A percentile compares a stretch with the other conserved stretches of the same genome.
Conservation (phyloP, 768 basidiomycete genomes). For the Lactifluus echinatus region DNA sequence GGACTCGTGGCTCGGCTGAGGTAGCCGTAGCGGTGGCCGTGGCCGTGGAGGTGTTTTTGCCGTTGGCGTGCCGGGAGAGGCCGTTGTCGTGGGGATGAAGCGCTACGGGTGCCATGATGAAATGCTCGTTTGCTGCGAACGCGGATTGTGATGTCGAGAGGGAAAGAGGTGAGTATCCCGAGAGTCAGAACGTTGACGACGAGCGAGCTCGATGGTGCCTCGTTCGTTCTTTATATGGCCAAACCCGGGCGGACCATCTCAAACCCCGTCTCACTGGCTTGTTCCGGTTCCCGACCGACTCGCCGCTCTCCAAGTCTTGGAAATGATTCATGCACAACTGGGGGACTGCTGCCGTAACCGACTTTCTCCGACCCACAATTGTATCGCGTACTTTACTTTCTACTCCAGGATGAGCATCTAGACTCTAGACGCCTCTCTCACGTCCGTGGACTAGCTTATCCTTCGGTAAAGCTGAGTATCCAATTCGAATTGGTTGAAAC, state of each 20-base stretch:
- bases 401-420: neutral
- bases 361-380: neutral
- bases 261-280: too few relatives aligned
- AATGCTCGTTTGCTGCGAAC: too few relatives aligned
- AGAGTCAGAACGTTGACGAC: neutral
- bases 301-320: neutral
- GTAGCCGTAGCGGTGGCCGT: neutral
- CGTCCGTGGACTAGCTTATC: neutral
- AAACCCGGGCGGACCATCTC: constrained; percentile 6
- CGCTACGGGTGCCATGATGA: constrained; percentile 17
- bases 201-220: too few relatives aligned
- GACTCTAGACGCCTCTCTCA: neutral
- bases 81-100: constrained; percentile 5
- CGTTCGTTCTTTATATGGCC: neutral
- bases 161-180: neutral
- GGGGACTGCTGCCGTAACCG: neutral
- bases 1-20: constrained; percentile 2
- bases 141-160: neutral
- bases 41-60: constrained; percentile 15
- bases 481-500: neutral
- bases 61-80: constrained; percentile 6
- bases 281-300: too few relatives aligned
- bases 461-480: neutral
- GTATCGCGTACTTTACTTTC: too few relatives aligned
- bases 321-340: neutral